Evolutionary conservation across 2,329 filamentous ascomycete genomes (phyloP), one percentile per base, ranked within the genome.

Genomic region (Phoma herbarum): DNA sequence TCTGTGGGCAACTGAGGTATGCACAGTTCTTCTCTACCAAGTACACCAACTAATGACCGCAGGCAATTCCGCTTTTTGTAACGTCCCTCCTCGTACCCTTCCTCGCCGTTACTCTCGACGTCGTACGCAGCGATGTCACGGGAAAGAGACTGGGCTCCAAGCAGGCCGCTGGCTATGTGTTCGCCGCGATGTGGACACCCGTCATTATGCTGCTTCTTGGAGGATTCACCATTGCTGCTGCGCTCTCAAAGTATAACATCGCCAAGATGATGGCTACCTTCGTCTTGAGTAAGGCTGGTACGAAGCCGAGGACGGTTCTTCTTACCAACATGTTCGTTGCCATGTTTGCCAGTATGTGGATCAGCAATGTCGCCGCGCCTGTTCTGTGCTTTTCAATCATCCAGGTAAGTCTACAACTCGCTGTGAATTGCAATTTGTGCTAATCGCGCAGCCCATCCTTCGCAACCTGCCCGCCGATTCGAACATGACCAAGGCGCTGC

Each of bases 271-370:
- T 99, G 80, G 95, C 95, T 2, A 97, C 94, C 1, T 92, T 98
- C 70, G 91, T 99, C 26, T 84, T 99, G 31, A 97, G 93, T 82
- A 98, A 97, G 81, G 95, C 95, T 9, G 95, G 95, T 7, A 97
- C 95, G 3, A 90, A 89, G 69, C 95, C 95, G 10, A 85, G 89
- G 54, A 94, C 91, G 2, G 95, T 99, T 3, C 84, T 99, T 4
- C 79, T 99, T n/a, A 95, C 94, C 52, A 97, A 94, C 80, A 99
- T 99, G 95, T 93, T 97, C 69, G 95, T 99, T 41, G 93, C 94
- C 54, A 96, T 95, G 72, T 96, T 99, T 76, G 90, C 96, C 9
- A 97, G 93, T 69, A 99, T 99, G 95, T 92, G 96, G 84, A 98
- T 99, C 72, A 97, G 93, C 79, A 99, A 99, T 68, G 96, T 99